Evolutionary conservation across 106 monocot genomes (phyloP), one percentile per base, ranked within the genome.

Genomic region (Dendrobium nobile): DNA sequence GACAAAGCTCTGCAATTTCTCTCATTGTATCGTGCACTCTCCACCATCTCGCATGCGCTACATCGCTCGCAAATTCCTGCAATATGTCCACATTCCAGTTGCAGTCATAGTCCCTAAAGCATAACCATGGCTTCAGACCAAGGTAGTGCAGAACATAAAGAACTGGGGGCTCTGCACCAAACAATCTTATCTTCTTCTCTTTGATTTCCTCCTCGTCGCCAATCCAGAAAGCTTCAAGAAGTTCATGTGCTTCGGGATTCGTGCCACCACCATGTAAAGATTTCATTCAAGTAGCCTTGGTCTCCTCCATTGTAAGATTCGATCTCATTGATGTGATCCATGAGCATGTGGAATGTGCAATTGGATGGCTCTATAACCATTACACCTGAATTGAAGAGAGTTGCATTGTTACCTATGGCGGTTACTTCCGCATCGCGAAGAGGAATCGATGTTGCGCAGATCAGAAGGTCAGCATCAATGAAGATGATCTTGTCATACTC

Each of bases 201-300:
- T 83, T 90, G n/a, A 80, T 85, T 19, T 80, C 87, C n/a, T 87
- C 85, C 41, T 80, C 80, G 11, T 87, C 87, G 1, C 90, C 90
- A 7, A 47, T 56, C 90, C 87, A 90, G 85, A 87, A 87, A 65
- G 79, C 82, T 90, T 90, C 80, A 90, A 47, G 77, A 87, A 90
- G 82, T 90, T 90, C 85, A 85, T 85, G 56, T 81, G 84, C 72
- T 84, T 90, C 0, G 87, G 90, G 15, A 90, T 80, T 1, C 87
- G 74, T 90, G 87, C n/a, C n/a, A n/a, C 90, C 90, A 90, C 90
- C 90, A 90, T 24, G 87, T 90, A 74, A 87, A 90, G 59, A 90
- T 87, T 73, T 90, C 84, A 51, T 90, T 90, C 65, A 90, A 45
- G 81, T 87, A 90, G 1, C 90, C 90, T 47, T 90, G 90, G 56